Percentiles rank a stretch among this genome's conserved stretches.
These are phyloP conservation scores for Globomyces sp. DNA, from an alignment of 371 early-diverging fungal species.

Conservation along the genomic window DNA sequence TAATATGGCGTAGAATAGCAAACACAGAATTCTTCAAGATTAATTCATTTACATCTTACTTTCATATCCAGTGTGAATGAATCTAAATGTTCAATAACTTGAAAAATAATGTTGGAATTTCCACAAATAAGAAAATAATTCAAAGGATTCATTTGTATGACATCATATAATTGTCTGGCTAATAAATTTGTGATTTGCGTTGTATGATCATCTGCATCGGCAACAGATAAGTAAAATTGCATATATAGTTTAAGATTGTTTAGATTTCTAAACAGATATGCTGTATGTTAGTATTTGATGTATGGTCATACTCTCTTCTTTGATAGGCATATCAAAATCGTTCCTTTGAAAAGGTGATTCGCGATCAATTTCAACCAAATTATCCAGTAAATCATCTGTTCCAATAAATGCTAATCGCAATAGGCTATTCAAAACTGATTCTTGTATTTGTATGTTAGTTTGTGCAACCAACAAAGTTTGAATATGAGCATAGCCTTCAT, in stretches of 20 bases:
- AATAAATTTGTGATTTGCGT: background rate
- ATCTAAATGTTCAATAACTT: slow-evolving; percentile 7
- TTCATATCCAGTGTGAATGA: background rate
- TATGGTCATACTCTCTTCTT: too few relatives aligned
- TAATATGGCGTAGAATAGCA: slow-evolving; percentile 2
- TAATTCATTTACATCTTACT: background rate
- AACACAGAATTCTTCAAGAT: background rate
- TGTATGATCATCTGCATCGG: too few relatives aligned
- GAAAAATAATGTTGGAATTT: background rate
- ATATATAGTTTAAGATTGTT: too few relatives aligned
- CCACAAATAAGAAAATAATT: slow-evolving; percentile 17
- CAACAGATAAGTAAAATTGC: too few relatives aligned
- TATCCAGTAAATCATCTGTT: background rate
- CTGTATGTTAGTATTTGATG: too few relatives aligned
- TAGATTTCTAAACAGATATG: too few relatives aligned
- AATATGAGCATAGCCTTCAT: too few relatives aligned
- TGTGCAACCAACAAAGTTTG: too few relatives aligned
- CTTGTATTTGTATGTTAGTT: too few relatives aligned
- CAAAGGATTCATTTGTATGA: background rate
- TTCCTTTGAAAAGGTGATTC: slow-evolving; percentile 10
- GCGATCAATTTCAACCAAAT: slow-evolving; percentile 7
- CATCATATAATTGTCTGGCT: background rate
- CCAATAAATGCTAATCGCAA: background rate
- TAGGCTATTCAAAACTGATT: too few relatives aligned
- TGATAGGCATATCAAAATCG: slow-evolving; percentile 10